Conservation (phyloP, 495 filamentous ascomycete species). For the Usnea hakonensis region DNA sequence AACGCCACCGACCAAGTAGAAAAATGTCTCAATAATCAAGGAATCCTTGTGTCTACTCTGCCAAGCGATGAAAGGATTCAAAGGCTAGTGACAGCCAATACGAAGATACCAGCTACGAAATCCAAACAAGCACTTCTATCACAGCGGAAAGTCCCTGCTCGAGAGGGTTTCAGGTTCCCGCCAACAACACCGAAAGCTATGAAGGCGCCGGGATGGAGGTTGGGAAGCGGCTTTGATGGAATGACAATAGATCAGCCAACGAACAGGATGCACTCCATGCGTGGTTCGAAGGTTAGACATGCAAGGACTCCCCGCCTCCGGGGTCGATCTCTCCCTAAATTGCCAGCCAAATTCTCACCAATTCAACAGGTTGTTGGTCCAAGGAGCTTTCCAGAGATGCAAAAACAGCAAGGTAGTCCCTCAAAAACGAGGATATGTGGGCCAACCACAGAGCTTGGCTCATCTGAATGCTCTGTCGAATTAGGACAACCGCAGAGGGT, state of each 20-base stretch:
- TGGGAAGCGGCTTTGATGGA: slow-evolving; percentile 18
- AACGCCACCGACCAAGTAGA: not conserved
- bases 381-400: not conserved
- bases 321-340: not conserved
- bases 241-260: not conserved
- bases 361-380: not conserved
- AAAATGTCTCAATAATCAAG: not conserved
- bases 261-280: not conserved
- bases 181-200: slow-evolving; percentile 10
- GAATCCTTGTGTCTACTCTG: not conserved
- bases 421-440: not conserved
- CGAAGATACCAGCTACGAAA: too few species aligned
- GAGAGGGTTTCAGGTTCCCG: slow-evolving; percentile 12
- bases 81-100: not conserved
- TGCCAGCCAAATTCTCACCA: not conserved
- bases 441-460: not conserved
- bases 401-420: not conserved
- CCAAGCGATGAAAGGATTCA: not conserved
- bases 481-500: not conserved
- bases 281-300: not conserved
- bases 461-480: not conserved
- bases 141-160: not conserved
- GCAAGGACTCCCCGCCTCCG: not conserved
- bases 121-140: too few species aligned
- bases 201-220: slow-evolving; percentile 6